Base-by-base conservation (phyloP, 371 early-diverging fungal genomes). In the Funneliformis caledonium region DNA sequence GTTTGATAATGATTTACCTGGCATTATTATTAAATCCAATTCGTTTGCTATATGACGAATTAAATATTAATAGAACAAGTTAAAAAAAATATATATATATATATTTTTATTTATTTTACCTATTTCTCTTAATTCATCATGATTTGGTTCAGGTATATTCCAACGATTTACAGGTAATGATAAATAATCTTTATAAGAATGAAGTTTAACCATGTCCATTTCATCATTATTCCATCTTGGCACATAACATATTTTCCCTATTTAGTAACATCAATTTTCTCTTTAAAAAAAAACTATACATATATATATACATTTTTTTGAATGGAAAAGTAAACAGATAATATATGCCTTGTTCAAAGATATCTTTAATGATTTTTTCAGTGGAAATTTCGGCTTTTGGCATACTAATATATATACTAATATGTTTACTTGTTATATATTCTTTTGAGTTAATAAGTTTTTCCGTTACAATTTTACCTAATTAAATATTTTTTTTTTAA, bases 131-230 rank as follows among this genome's bases (percentile, higher is more conserved):
- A 60, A 60, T 74, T 90, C 84, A 75, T 90, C 88, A 26, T 84
- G 81, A 4, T 81, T 84, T 26, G 94, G 93, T 61, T 93, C 94
- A 11, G 91, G 91, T 72, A 93, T 93, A 79, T 88, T 87, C 92
- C 92, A 93, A 61, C 83, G 87, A 80, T 93, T 93, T 33, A 86
- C 77, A 37, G 93, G 92, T 56, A 93, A 83, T 7, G 89, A 83
- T 19, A 86, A 69, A 82, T 87, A 92, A 72, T 92, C 93, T 2
- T 92, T 87, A 82, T 87, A 85, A 11, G 90, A 90, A 12, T 79
- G 82, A 4, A 93, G 84, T 74, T 85, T 87, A 26, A 93, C 92
- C 94, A 93, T 93, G 22, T 92, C 92, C 94, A 93, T 92, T 14
- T 79, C 81, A 67, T 87, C 84, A 31, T 88, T 88, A 47, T 68